These are phyloP conservation scores for Salvia sclarea DNA, from an alignment of 305 asterid genomes.

Conservation along the genomic window DNA sequence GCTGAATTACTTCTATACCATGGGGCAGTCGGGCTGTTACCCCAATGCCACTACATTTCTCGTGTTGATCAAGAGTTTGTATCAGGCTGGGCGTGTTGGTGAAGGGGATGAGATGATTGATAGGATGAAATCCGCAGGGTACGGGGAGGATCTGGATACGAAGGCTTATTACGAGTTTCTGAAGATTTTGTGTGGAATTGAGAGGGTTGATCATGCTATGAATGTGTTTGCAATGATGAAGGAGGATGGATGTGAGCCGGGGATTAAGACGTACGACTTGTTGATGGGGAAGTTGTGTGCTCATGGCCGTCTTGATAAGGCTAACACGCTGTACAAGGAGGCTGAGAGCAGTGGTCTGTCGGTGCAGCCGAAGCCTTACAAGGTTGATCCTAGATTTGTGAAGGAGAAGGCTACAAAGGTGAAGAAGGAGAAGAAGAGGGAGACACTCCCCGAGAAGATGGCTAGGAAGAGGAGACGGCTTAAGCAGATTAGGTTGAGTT, in stretches of 20 bases:
- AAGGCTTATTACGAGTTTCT: slow-evolving; percentile 74
- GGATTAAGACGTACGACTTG: slow-evolving; percentile 70
- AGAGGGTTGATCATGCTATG: slow-evolving; percentile 89
- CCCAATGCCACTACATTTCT: slow-evolving; percentile 67
- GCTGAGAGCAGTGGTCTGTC: slow-evolving; percentile 66
- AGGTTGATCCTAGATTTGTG: slow-evolving; percentile 69
- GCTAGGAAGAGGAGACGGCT: slow-evolving; percentile 85
- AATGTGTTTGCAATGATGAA: slow-evolving; percentile 74
- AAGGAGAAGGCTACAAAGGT: slow-evolving; percentile 64
- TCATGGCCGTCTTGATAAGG: slow-evolving; percentile 73
- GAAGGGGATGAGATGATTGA: slow-evolving; percentile 98
- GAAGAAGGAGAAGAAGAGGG: slow-evolving; percentile 85
- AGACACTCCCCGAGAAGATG: slow-evolving; percentile 95
- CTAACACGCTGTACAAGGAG: slow-evolving; percentile 77
- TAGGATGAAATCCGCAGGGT: slow-evolving; percentile 90
- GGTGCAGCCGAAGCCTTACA: slow-evolving; percentile 66
- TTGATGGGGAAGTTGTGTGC: slow-evolving; percentile 68
- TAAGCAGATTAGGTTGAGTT: slow-evolving; percentile 69
- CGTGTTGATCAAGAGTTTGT: slow-evolving; percentile 73
- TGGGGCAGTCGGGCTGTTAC: slow-evolving; percentile 75
- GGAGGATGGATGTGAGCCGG: slow-evolving; percentile 69
- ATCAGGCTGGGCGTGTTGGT: slow-evolving; percentile 82
- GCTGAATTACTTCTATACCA: slow-evolving; percentile 49
- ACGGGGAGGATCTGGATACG: slow-evolving; percentile 55
- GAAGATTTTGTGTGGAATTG: slow-evolving; percentile 83